These are phyloP conservation scores for Dactylellina haptotyla DNA, from an alignment of 2,329 filamentous ascomycete genomes.

Conservation along the genomic window DNA sequence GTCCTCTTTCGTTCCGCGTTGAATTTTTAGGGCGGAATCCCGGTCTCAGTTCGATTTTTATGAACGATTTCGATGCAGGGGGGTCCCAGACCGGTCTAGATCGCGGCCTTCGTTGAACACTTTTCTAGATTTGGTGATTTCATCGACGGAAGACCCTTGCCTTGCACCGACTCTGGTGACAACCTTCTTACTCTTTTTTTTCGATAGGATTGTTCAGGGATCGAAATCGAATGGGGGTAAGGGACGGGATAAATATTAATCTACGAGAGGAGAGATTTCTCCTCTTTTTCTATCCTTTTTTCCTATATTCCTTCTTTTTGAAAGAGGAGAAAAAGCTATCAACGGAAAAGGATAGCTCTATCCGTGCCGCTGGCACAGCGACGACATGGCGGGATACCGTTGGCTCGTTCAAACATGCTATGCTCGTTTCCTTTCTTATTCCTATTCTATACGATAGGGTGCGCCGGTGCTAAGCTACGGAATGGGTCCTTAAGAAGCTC, in stretches of 20 bases:
- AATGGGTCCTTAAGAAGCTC: no score
- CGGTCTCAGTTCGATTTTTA: no score
- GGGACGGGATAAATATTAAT: not conserved
- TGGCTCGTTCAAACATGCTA: not conserved
- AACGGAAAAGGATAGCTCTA: not conserved
- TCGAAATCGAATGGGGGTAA: not conserved
- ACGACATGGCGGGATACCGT: slow-evolving; percentile 5
- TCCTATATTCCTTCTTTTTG: no score
- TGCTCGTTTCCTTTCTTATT: no score
- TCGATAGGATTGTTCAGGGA: not conserved
- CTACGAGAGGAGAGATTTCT: no score
- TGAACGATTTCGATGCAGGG: not conserved
- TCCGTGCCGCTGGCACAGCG: not conserved
- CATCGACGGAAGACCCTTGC: not conserved
- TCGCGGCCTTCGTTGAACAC: not conserved
- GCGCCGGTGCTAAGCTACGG: no score
- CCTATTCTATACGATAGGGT: no score
- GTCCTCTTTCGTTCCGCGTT: no score
- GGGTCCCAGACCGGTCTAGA: slow-evolving; percentile 1
- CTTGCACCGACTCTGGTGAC: not conserved
- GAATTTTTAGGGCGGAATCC: no score
- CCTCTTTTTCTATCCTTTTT: not conserved
- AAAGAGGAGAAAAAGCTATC: no score
- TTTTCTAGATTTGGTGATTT: not conserved
- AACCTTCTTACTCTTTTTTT: not conserved